Evolutionary conservation across 192 early-diverging fungal genomes (phyloP), one percentile per base, ranked within the genome.

Genomic region (Geranomyces michiganensis): DNA sequence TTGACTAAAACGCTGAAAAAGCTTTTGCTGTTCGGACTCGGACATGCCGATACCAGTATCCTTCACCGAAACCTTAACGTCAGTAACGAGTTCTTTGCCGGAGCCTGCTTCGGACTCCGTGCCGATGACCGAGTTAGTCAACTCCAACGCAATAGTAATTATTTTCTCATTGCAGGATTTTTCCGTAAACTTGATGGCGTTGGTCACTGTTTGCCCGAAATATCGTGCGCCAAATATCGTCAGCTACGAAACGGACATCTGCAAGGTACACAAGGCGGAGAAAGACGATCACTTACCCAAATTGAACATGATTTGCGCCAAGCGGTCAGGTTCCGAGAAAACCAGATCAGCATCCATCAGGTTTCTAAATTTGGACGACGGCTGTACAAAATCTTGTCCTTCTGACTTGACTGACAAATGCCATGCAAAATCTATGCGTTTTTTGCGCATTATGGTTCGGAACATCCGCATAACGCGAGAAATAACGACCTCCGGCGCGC

Each of bases 101-200:
- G 30, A 7, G 27, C 17, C 22, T 32, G 17, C 58, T 60, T 60
- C 58, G 2, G 9, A 12, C 55, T 56, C 55, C n/a, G n/a, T n/a
- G n/a, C 10, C 36, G 36, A 41, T 41, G 36, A 41, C 58, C 58
- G 27, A 60, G 58, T 24, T 14, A 7, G 58, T 24, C 1, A 60
- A 3, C 5, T 60, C 58, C 31, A 60, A 8, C 31, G 27, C 58
- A 60, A 60, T 60, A 7, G 27, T 24, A 29, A 60, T 60, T 1
- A 17, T 3, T 32, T 60, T 60, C 31, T 47, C 41, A n/a, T 27
- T 48, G 0, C 76, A 70, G 17, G 73, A 75, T 0, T 72, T 75
- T 22, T 84, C 74, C 9, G 82, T 85, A 55, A 87, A 88, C 70
- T 83, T 85, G 21, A 84, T 60, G 17, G 58, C 58, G 17, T 60